These are phyloP conservation scores for Penicillium aurantiogriseum DNA, from an alignment of 2,329 filamentous ascomycete genomes.

Conservation along the genomic window DNA sequence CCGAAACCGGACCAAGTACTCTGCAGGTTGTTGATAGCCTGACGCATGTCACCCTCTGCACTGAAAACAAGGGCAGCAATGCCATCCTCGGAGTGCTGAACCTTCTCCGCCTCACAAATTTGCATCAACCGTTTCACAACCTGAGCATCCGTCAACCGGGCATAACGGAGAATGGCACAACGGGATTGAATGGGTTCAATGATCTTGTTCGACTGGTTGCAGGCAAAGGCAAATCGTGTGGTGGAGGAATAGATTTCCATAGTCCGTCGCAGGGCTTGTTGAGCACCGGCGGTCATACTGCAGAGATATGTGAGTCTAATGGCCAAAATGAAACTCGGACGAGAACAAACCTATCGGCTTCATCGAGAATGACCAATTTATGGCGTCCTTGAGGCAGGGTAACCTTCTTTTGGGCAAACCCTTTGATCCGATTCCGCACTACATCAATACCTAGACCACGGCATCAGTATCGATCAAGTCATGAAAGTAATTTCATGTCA, in stretches of 20 bases:
- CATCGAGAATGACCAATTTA: constrained; percentile 95
- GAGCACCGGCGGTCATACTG: constrained; percentile 91
- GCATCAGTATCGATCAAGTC: background rate
- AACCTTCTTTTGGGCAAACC: constrained; percentile 98
- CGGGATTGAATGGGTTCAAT: constrained; percentile 98
- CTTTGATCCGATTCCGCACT: constrained; percentile 94
- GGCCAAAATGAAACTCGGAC: background rate
- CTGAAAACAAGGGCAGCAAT: constrained; percentile 95
- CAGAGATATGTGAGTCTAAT: constrained; percentile 1
- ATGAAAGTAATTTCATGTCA: background rate
- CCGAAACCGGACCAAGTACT: constrained; percentile 91
- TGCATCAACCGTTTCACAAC: constrained; percentile 87
- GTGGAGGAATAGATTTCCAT: constrained; percentile 99
- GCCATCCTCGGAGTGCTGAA: constrained; percentile 88
- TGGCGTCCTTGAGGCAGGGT: constrained; percentile 86
- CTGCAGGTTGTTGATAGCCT: constrained; percentile 98
- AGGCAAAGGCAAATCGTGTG: constrained; percentile 95
- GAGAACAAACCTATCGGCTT: constrained; percentile 71
- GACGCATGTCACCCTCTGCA: constrained; percentile 96
- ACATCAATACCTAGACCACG: constrained; percentile 76
- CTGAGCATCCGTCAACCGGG: constrained; percentile 86
- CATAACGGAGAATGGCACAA: constrained; percentile 92
- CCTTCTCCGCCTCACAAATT: constrained; percentile 88
- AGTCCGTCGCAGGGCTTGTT: constrained; percentile 88
- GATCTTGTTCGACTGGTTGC: constrained; percentile 98